Conservation (phyloP, 768 basidiomycete genomes). For the Hypsizygus marmoreus region DNA sequence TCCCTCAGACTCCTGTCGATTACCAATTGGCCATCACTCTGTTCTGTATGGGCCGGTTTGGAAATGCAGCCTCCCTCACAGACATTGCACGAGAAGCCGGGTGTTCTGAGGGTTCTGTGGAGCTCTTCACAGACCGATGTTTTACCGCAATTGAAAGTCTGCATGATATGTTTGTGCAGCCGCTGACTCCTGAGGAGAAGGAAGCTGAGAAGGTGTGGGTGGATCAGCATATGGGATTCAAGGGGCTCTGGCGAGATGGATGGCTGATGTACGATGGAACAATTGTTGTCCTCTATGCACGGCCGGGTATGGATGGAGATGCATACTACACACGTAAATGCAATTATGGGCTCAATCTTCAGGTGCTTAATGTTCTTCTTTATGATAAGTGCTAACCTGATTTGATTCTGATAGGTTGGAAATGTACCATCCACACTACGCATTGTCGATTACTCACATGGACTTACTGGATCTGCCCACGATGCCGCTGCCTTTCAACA, state of each 20-base stretch:
- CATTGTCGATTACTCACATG: constrained; percentile 34
- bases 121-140: constrained; percentile 27
- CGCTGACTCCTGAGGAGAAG: constrained; percentile 30
- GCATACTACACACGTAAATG: constrained; percentile 35
- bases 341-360: constrained; percentile 38
- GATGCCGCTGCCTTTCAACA: constrained; percentile 34
- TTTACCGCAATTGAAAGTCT: constrained; percentile 31
- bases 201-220: constrained; percentile 38
- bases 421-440: constrained; percentile 31
- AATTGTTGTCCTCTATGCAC: constrained; percentile 12
- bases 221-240: constrained; percentile 30
- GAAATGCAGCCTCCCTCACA: constrained; percentile 30
- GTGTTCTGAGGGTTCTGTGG: constrained; percentile 28
- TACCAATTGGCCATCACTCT: constrained; percentile 31
- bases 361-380: constrained; percentile 22
- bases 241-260: constrained; percentile 34
- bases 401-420: constrained; percentile 28
- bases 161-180: constrained; percentile 31
- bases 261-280: constrained; percentile 24
- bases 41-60: constrained; percentile 27
- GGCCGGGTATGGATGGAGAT: constrained; percentile 26
- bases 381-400: neutral
- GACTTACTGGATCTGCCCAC: constrained; percentile 34
- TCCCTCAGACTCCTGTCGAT: constrained; percentile 29
- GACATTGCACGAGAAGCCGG: constrained; percentile 30